These are phyloP conservation scores for Fusarium veterinarium DNA, from an alignment of 2,329 filamentous ascomycete species.

Conservation along the genomic window DNA sequence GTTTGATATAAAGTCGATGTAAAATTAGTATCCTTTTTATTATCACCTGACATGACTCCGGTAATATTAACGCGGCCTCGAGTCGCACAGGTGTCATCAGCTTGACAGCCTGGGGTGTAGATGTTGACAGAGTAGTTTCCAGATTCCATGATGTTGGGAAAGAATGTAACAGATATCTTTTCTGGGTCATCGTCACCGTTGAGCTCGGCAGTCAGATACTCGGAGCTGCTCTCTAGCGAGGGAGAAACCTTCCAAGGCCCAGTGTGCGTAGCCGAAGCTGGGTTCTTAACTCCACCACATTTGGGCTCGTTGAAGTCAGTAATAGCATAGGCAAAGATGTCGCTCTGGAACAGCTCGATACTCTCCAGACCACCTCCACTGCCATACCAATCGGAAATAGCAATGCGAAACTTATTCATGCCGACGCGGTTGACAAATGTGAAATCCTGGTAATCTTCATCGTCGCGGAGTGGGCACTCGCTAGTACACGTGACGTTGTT, in stretches of 20 bases:
- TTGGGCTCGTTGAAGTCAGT: slow-evolving; percentile 88
- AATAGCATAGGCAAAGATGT: slow-evolving; percentile 87
- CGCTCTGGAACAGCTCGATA: slow-evolving; percentile 87
- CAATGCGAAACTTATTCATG: slow-evolving; percentile 87
- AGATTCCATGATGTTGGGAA: slow-evolving; percentile 85
- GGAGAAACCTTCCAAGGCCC: slow-evolving; percentile 80
- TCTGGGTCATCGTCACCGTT: slow-evolving; percentile 65
- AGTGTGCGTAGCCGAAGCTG: slow-evolving; percentile 74
- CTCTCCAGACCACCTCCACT: slow-evolving; percentile 85
- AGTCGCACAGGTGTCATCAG: slow-evolving; percentile 79
- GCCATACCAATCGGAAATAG: slow-evolving; percentile 90
- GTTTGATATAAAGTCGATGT: slow-evolving; percentile 82
- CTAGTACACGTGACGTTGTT: slow-evolving; percentile 79
- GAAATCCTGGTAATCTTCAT: slow-evolving; percentile 85
- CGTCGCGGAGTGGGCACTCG: slow-evolving; percentile 83
- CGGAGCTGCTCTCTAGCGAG: slow-evolving; percentile 75
- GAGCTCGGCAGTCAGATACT: slow-evolving; percentile 80
- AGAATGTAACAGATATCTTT: slow-evolving; percentile 78
- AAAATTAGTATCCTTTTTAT: slow-evolving; percentile 58
- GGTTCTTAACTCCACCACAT: slow-evolving; percentile 72
- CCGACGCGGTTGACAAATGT: slow-evolving; percentile 87
- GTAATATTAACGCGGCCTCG: slow-evolving; percentile 88
- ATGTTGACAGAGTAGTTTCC: slow-evolving; percentile 93
- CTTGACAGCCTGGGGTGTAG: slow-evolving; percentile 90
- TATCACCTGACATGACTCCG: slow-evolving; percentile 70